Evolutionary conservation across 306 rosid genomes (phyloP), one percentile per base, ranked within the genome.

Genomic region (Boehmeria nivea): DNA sequence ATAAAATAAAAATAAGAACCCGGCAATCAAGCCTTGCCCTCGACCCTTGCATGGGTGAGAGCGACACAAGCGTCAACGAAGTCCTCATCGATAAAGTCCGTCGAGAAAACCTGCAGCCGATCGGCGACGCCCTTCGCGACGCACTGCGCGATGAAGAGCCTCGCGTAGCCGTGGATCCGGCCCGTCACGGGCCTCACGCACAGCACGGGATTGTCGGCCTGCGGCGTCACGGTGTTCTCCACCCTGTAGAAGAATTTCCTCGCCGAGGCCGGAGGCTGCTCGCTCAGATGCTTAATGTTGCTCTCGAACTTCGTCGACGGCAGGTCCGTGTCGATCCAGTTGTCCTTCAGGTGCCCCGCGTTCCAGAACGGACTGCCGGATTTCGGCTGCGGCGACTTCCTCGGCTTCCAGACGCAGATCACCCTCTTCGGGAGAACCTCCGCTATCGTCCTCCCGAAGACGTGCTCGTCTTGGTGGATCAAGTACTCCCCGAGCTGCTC

Each of bases 161-260:
- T 74, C 1, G 85, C 84, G 59, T 69, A 87, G 13, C 78, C 71
- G 60, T 65, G 91, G 53, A 90, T 90, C 50, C 98, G 78, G 3
- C 64, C 3, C 0, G 98, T 87, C 51, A 84, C 98, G 1, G 95
- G 94, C 54, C 68, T 84, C 19, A 87, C 98, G 27, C 95, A 85
- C 68, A 87, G 9, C 16, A 90, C 58, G 0, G 94, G 95, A 26
- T 90, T 90, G 72, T 90, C 89, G 0, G 94, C 64, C 44, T 80
- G 81, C 0, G 98, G 94, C 0, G 95, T 90, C n/a, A 72, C 91
- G 9, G 94, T 90, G 55, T 90, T 90, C 86, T 90, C 95, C 73
- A 90, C 83, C 72, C 95, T 82, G 39, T 90, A 87, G 50, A 90
- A 90, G 69, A 59, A 90, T 16, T 80, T 84, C 64, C 98, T 75